Base-by-base conservation (phyloP, 305 asterid species). In the Fraxinus ornus region DNA sequence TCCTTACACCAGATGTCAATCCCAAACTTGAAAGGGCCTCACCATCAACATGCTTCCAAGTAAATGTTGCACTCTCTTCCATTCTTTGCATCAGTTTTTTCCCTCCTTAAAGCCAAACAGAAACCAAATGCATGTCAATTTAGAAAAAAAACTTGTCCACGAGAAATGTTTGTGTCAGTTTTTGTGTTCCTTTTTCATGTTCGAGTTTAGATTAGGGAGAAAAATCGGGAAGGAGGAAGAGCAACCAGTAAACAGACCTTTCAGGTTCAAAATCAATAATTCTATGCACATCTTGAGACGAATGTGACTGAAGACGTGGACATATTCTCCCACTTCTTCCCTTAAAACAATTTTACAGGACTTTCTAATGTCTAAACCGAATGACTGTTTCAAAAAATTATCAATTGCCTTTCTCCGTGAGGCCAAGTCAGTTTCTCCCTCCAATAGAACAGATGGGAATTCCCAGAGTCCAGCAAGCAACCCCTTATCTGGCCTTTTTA, bases 391-490 rank as follows among this genome's bases (percentile, higher is more conserved):
- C 89, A 96, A 86, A 83, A 89, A 93, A 22, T 81, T 80, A 79
- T 96, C 90, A 13, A 89, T 88, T 76, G 90, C 91, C 87, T 88
- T 84, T 88, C 97, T 93, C 75, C 99, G 88, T 15, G 88, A 81
- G 79, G 85, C 81, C 89, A 85, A 80, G 64, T 92, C 94, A 60
- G 89, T 90, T 88, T 94, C 98, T 85, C 89, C 91, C 55, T 89
- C 92, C 84, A 96, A 81, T 75, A 87, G 85, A 83, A 96, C 97
- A 74, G 97, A 93, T 44, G 99, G 98, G 88, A 96, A 96, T 89
- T 96, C 99, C 99, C 99, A 96, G 57, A 94, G 97, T 57, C 98
- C 98, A 77, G 99, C 98, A 83, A 96, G 95, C 91, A 96, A 86
- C 79, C 99, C 99, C 71, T 87, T 87, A 22, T 92, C 92, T 80